These are phyloP conservation scores for Lanmaoa pseudosensibilis DNA, from an alignment of 768 basidiomycete genomes.

Conservation along the genomic window DNA sequence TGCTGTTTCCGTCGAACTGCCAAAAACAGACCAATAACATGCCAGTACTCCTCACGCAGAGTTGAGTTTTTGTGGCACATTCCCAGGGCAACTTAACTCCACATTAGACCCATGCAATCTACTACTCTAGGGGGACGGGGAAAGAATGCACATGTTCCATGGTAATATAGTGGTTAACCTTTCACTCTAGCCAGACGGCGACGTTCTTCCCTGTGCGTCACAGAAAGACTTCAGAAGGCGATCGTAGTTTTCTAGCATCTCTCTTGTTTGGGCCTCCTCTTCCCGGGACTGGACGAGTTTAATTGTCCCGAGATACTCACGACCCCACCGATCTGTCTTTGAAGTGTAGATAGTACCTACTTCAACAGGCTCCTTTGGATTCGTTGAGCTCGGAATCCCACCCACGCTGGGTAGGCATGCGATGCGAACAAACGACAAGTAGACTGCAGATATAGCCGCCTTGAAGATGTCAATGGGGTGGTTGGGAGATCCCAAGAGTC, in stretches of 20 bases:
- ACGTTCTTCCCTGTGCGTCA: conserved; percentile 30
- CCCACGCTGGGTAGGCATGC: conserved; percentile 43
- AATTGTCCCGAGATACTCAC: conserved; percentile 47
- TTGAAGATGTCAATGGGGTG: conserved; percentile 63
- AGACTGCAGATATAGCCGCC: conserved; percentile 65
- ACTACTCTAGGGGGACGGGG: neutral
- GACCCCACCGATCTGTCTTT: conserved; percentile 56
- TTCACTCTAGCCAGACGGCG: conserved; percentile 15
- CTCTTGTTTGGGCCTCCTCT: conserved; percentile 45
- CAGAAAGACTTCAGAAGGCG: conserved; percentile 44
- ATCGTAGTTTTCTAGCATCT: conserved; percentile 58
- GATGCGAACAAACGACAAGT: conserved; percentile 63
- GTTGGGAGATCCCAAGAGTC: conserved; percentile 63
- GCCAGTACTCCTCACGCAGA: neutral
- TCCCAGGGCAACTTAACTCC: neutral
- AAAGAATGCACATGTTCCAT: neutral
- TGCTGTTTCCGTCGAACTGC: conserved; percentile 41
- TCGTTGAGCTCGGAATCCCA: neutral
- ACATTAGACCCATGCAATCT: conserved; percentile 4
- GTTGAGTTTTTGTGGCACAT: neutral
- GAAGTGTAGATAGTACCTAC: conserved; percentile 49
- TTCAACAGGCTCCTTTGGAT: conserved; percentile 16
- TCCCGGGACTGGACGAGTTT: conserved; percentile 53
- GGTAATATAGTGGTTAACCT: neutral
- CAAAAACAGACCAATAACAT: conserved; percentile 14